A percentile compares a stretch with the other conserved stretches of the same genome.
phyloP scores from a whole-genome alignment of 2,329 filamentous ascomycete species.

The Herpomyces periplanetae region DNA sequence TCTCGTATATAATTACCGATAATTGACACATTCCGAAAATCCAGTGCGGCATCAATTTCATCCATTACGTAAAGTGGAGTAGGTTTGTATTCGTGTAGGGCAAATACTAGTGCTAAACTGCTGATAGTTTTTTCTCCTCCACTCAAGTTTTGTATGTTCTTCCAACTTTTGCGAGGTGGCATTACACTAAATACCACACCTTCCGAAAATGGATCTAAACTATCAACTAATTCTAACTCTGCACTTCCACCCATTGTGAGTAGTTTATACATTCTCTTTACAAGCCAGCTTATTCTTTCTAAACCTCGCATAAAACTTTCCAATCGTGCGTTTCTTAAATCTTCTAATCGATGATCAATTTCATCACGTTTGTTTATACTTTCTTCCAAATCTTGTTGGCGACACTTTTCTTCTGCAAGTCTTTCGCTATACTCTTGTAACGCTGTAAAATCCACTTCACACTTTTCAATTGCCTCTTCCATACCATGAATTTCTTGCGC shows the following conservation, averaged over 20 bases:
- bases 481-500: constrained; percentile 23
- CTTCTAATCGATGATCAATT: constrained; percentile 68
- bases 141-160: constrained; percentile 82
- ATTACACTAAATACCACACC: constrained; percentile 91
- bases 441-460: constrained; percentile 55
- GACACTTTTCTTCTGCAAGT: constrained; percentile 38
- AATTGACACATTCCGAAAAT: constrained; percentile 91
- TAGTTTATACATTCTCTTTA: constrained; percentile 99
- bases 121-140: constrained; percentile 92
- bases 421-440: constrained; percentile 55
- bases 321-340: constrained; percentile 50
- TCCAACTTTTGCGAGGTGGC: constrained; percentile 99
- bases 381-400: constrained; percentile 42
- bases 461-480: constrained; percentile 40
- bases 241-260: constrained; percentile 98
- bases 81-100: constrained; percentile 84
- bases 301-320: constrained; percentile 98
- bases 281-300: constrained; percentile 52
- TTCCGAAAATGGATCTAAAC: constrained; percentile 76
- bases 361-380: constrained; percentile 40
- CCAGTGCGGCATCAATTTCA: constrained; percentile 86
- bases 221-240: constrained; percentile 83
- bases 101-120: constrained; percentile 79
- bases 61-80: constrained; percentile 98
- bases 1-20: constrained; percentile 98